Evolutionary conservation across 73 alveolate genomes (phyloP), one percentile per base, ranked within the genome.

Genomic region (Paraurostyla sp.): DNA sequence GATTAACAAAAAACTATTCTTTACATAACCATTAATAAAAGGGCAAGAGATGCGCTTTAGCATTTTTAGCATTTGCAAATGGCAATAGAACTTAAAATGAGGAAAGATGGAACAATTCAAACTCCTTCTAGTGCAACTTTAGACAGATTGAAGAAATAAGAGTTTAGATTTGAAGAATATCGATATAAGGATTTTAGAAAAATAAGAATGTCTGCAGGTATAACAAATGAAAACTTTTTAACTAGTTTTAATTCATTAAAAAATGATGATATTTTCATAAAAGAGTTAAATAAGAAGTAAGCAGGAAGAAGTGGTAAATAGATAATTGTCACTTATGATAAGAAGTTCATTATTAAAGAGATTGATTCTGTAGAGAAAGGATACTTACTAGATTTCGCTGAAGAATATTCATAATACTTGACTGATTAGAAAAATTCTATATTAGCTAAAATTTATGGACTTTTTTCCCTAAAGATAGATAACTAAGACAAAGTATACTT

Each of bases 251-350:
- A 75, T 49, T 32, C 73, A 36, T 6, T 32, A 7, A 43, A 23
- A 13, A 75, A 75, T 49, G 54, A 75, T 7, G 73, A 50, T 16
- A 75, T 75, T 16, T 75, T 75, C 51, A 23, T 46, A 30, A 75
- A 49, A 29, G 51, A 29, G 22, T 33, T 75, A 11, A 46, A 75
- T 18, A 32, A 75, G 18, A 49, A 48, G 18, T n/a, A 50, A 13
- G 75, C 76, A 22, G 87, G 87, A 3, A 43, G 73, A 29, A 49
- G 87, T 46, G 87, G 87, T 3, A 75, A 75, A 29, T 29, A 75
- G 33, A 75, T 75, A 9, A 46, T 75, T 22, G 7, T 25, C 6
- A 75, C 87, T 11, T 32, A 75, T 46, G 87, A 75, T 30, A 46
- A 46, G 51, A 75, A 75, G 33, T 75, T 75, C 29, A 75, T 75